Evolutionary conservation across 2,329 filamentous ascomycete species (phyloP).

Genomic region (Bipolaris zeicola): DNA sequence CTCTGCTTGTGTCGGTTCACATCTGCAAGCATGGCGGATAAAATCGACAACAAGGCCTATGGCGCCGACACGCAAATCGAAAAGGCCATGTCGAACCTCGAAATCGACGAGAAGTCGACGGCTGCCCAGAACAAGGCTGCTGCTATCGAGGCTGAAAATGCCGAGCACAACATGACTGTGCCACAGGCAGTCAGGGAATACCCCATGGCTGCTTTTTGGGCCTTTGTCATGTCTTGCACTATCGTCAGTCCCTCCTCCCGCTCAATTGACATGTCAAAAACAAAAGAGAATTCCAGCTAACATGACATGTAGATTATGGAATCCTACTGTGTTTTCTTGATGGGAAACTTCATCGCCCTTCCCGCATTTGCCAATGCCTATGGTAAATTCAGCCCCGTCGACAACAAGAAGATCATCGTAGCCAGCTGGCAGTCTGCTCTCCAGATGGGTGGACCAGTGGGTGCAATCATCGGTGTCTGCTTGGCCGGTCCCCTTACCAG

Average conservation of each 20-base stretch:
- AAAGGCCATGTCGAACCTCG: slow-evolving; percentile 30
- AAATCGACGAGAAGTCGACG: slow-evolving; percentile 48
- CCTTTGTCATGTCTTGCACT: slow-evolving; percentile 61
- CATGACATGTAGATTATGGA: slow-evolving; percentile 63
- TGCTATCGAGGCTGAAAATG: slow-evolving; percentile 63
- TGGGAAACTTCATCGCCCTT: slow-evolving; percentile 63
- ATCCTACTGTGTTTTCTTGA: slow-evolving; percentile 67
- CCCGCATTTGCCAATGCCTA: slow-evolving; percentile 54
- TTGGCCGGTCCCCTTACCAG: slow-evolving; percentile 66
- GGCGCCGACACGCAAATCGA: slow-evolving; percentile 22
- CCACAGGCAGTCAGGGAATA: slow-evolving; percentile 58
- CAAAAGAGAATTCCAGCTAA: slow-evolving; percentile 18
- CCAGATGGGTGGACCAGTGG: slow-evolving; percentile 60
- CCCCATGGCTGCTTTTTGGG: slow-evolving; percentile 61
- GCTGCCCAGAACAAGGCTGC: slow-evolving; percentile 55
- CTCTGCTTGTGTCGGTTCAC: slow-evolving; percentile 20
- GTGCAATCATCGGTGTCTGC: slow-evolving; percentile 65
- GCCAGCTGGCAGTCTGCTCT: slow-evolving; percentile 65
- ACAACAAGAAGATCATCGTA: slow-evolving; percentile 49
- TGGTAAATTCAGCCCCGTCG: slow-evolving; percentile 49
- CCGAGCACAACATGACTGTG: slow-evolving; percentile 59
- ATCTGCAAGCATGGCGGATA: slow-evolving; percentile 32
- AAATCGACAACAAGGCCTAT: slow-evolving; percentile 24
- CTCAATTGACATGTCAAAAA: slow-evolving; percentile 10
- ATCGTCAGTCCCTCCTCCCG: slow-evolving; percentile 52